Percentiles rank a stretch among this genome's conserved stretches.
These are phyloP conservation scores for Pisolithus tinctorius DNA, from an alignment of 768 basidiomycete species.

Conservation along the genomic window DNA sequence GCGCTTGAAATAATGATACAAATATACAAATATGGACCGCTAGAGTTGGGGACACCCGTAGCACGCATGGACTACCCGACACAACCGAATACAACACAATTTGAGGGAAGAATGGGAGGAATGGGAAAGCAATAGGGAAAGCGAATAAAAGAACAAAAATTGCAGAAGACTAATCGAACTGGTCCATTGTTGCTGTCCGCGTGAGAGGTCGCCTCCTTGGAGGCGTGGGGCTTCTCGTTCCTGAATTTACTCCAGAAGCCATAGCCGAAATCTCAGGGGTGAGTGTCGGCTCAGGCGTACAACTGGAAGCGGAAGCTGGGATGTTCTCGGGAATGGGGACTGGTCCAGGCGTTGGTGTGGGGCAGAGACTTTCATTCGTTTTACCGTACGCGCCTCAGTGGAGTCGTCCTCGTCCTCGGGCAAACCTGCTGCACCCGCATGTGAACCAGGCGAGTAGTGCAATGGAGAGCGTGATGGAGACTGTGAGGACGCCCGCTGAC, in stretches of 20 bases:
- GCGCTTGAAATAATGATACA: no score
- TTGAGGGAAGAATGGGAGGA: no score
- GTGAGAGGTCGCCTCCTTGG: background rate
- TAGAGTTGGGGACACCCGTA: no score
- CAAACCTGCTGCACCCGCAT: no score
- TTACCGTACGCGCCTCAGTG: background rate
- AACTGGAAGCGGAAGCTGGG: background rate
- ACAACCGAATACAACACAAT: no score
- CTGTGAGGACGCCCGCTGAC: background rate
- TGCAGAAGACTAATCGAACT: background rate
- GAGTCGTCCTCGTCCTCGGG: background rate
- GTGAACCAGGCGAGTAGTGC: background rate
- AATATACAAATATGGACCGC: no score
- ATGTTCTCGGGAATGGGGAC: background rate
- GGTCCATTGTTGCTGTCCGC: background rate
- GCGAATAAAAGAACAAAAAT: background rate
- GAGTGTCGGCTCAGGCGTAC: background rate
- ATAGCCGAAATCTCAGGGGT: background rate
- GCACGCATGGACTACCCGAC: no score
- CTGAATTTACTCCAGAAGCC: background rate
- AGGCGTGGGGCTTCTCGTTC: background rate
- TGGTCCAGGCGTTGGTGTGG: background rate
- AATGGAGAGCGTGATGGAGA: background rate
- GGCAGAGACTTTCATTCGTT: background rate
- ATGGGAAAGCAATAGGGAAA: no score